Conservation (phyloP, 495 filamentous ascomycete genomes). For the Penicillium simplicissimum region DNA sequence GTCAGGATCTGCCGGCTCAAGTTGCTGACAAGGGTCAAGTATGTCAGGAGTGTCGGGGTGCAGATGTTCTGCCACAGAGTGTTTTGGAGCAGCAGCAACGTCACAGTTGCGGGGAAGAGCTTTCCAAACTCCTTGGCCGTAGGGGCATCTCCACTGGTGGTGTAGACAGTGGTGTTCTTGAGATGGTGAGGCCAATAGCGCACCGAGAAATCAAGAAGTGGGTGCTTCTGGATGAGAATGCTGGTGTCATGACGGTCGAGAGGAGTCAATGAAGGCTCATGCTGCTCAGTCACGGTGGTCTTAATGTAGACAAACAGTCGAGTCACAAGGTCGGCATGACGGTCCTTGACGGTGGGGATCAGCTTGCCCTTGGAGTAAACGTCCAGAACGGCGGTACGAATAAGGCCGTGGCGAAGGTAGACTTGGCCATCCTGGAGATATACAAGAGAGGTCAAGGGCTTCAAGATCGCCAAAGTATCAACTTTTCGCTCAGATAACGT, state of each 20-base stretch:
- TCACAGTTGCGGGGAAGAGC: slow-evolving; percentile 30
- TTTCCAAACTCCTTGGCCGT: slow-evolving; percentile 33
- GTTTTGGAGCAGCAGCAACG: slow-evolving; percentile 31
- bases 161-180: slow-evolving; percentile 28
- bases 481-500: slow-evolving; percentile 27
- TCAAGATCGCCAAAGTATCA: slow-evolving; percentile 24
- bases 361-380: slow-evolving; percentile 32
- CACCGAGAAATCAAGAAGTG: slow-evolving; percentile 39
- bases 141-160: slow-evolving; percentile 26
- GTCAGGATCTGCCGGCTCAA: slow-evolving; percentile 31
- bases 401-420: slow-evolving; percentile 36
- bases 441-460: slow-evolving; percentile 30
- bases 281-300: slow-evolving; percentile 25
- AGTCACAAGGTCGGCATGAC: slow-evolving; percentile 33
- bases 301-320: slow-evolving; percentile 37
- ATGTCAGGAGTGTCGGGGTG: slow-evolving; percentile 27
- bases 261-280: slow-evolving; percentile 31
- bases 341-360: slow-evolving; percentile 30
- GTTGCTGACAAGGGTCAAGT: slow-evolving; percentile 30
- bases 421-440: slow-evolving; percentile 38
- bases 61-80: slow-evolving; percentile 34
- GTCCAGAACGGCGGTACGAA: slow-evolving; percentile 34
- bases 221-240: slow-evolving; percentile 22
- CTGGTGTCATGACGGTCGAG: slow-evolving; percentile 26
- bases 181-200: slow-evolving; percentile 41